A percentile compares a stretch with the other conserved stretches of the same genome.
phyloP scores from a whole-genome alignment of 345 rosid species.

The Kandelia obovata region DNA sequence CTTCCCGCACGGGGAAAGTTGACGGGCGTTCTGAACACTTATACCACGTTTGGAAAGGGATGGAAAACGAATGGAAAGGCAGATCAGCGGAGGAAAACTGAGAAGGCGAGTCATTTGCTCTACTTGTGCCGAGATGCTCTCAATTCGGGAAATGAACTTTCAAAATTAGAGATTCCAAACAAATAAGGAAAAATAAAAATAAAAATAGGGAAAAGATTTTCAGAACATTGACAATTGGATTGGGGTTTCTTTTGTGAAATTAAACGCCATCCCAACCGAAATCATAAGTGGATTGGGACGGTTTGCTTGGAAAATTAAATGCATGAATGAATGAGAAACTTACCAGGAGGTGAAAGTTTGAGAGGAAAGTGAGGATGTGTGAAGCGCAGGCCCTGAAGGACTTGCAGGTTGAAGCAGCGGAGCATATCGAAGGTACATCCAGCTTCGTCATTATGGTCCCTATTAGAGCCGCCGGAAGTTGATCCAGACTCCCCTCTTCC shows the following conservation, averaged over 20 bases:
- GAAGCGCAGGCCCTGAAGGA: conserved; percentile 49
- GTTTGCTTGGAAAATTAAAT: neutral
- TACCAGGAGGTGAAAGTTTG: conserved; percentile 69
- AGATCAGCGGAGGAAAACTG: neutral
- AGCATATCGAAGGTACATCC: conserved; percentile 73
- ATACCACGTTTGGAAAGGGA: neutral
- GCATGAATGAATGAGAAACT: conserved; percentile 8
- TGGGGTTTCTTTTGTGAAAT: too few relatives aligned
- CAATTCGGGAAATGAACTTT: neutral
- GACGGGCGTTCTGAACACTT: neutral
- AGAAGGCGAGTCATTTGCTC: neutral
- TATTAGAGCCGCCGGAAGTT: conserved; percentile 61
- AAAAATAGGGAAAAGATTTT: neutral
- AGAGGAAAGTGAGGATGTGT: conserved; percentile 70
- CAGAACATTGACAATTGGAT: too few relatives aligned
- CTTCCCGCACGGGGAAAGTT: neutral
- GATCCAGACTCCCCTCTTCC: conserved; percentile 45
- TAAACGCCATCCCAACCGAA: too few relatives aligned
- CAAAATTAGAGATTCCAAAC: neutral
- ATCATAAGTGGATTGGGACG: neutral
- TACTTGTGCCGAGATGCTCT: neutral
- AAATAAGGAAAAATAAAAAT: neutral
- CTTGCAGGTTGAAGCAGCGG: conserved; percentile 64
- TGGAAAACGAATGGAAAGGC: neutral
- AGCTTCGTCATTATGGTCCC: conserved; percentile 72